Evolutionary conservation across 1,139 yeast genomes (phyloP).

Genomic region (Sugiyamaella pinicola): DNA sequence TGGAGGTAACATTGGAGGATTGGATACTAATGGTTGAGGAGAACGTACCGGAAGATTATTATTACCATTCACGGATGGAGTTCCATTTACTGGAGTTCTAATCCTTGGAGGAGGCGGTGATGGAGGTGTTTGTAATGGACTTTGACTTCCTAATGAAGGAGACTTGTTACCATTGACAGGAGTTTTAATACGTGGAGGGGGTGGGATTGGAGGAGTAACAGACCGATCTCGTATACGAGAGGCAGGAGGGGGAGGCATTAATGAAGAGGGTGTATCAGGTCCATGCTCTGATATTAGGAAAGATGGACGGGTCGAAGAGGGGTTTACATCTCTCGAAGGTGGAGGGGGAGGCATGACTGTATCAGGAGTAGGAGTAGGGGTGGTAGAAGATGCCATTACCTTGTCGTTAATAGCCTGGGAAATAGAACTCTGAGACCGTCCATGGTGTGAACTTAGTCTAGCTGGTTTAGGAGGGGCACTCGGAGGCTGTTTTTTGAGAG

Average conservation of each 20-base stretch:
- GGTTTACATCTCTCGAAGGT: not conserved
- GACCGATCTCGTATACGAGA: conserved; percentile 3
- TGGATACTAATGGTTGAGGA: conserved; percentile 2
- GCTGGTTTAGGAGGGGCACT: conserved; percentile 27
- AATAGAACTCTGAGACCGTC: conserved; percentile 8
- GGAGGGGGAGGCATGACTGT: not conserved
- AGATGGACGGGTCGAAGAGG: not conserved
- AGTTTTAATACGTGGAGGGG: conserved; percentile 25
- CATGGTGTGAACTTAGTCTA: conserved; percentile 15
- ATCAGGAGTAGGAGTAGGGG: not conserved
- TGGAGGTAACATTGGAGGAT: conserved; percentile 10
- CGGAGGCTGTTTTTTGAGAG: conserved; percentile 20
- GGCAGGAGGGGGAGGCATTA: conserved; percentile 17
- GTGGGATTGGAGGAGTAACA: conserved; percentile 23
- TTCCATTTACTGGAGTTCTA: conserved; percentile 8
- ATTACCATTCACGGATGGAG: conserved; percentile 7
- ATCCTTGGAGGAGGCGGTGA: conserved; percentile 20
- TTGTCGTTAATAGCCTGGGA: conserved; percentile 5
- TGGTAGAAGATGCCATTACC: not conserved
- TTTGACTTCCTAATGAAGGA: not conserved
- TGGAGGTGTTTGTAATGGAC: conserved; percentile 7
- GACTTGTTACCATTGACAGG: conserved; percentile 18
- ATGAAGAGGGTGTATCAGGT: conserved; percentile 9
- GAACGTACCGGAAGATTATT: not conserved
- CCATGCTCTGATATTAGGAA: not conserved